phyloP scores from a whole-genome alignment of 768 basidiomycete genomes.

The Boletus reticulatus region DNA sequence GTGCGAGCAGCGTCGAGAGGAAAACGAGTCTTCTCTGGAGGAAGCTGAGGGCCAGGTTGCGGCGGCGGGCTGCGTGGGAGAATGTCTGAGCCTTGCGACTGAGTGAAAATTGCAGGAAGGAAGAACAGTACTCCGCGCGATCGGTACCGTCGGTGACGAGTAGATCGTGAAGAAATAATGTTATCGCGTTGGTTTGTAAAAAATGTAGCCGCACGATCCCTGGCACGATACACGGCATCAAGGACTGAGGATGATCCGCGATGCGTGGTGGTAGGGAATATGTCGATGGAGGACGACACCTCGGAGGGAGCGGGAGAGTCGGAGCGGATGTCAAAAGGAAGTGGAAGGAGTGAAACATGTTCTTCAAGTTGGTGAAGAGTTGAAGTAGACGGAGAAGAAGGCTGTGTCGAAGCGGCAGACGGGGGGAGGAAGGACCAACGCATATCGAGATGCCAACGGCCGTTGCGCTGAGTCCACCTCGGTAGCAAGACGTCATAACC shows the following conservation, averaged over 20 bases:
- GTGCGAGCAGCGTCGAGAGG: slow-evolving; percentile 35
- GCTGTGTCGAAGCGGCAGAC: slow-evolving; percentile 38
- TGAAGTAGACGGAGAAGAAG: slow-evolving; percentile 46
- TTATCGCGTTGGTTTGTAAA: slow-evolving; percentile 40
- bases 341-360: slow-evolving; percentile 53
- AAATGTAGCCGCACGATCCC: slow-evolving; percentile 50
- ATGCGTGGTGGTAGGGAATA: slow-evolving; percentile 37
- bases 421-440: slow-evolving; percentile 50
- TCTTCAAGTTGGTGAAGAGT: slow-evolving; percentile 50
- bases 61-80: slow-evolving; percentile 32
- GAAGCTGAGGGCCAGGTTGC: slow-evolving; percentile 21
- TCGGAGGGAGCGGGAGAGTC: slow-evolving; percentile 58
- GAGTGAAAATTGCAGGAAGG: slow-evolving; percentile 76
- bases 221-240: slow-evolving; percentile 54
- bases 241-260: slow-evolving; percentile 42
- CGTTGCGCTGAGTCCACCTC: slow-evolving; percentile 66
- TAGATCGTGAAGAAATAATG: slow-evolving; percentile 43
- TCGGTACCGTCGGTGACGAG: slow-evolving; percentile 46
- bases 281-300: slow-evolving; percentile 41
- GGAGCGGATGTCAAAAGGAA: slow-evolving; percentile 59
- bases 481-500: slow-evolving; percentile 81
- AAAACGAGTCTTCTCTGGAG: slow-evolving; percentile 48
- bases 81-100: slow-evolving; percentile 34
- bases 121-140: slow-evolving; percentile 73
- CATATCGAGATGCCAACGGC: slow-evolving; percentile 73